Evolutionary conservation across 768 basidiomycete genomes (phyloP), one percentile per base, ranked within the genome.

Genomic region (Baorangia bicolor): DNA sequence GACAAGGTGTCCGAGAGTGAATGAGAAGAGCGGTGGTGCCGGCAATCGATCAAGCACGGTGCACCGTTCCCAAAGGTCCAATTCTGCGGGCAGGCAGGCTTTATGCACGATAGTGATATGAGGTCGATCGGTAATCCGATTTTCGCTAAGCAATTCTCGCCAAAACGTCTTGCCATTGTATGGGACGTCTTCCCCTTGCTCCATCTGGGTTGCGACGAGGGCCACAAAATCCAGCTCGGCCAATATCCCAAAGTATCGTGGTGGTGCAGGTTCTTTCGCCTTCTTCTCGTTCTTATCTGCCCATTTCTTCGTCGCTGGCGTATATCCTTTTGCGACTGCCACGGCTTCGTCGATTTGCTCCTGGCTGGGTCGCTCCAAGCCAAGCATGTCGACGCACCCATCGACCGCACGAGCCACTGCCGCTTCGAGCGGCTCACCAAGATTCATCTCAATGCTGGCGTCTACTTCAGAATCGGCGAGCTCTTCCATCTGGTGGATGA

Each of bases 91-190:
- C 6, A 78, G 70, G n/a, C 71, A 55, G 21, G 84, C 85, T 59
- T 70, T 68, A 71, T 99, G 97, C 30, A 88, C 87, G 56, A 98
- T 75, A 2, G 96, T 98, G 53, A 97, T 78, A 72, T 98, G 97
- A 1, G 95, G 93, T 4, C 79, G 73, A 38, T 69, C 60, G 16
- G 81, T 67, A 14, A 96, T 70, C 25, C 90, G 77, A 5, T 74
- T 65, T 0, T 70, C 70, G 10, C 47, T 39, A 52, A 78, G 74
- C 30, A 95, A 65, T 9, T 62, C 47, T 1, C 69, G 62, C 80
- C 84, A 90, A 55, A 91, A 78, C 6, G 54, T 42, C 51, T 63
- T 72, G 13, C 74, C 73, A 1, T 59, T 56, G 21, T 64, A 54
- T 27, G 71, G 66, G 21, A 67, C 64, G 30, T 71, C 77, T 18